phyloP scores from a whole-genome alignment of 164 flowering plant species.

The Tinospora cordifolia region DNA sequence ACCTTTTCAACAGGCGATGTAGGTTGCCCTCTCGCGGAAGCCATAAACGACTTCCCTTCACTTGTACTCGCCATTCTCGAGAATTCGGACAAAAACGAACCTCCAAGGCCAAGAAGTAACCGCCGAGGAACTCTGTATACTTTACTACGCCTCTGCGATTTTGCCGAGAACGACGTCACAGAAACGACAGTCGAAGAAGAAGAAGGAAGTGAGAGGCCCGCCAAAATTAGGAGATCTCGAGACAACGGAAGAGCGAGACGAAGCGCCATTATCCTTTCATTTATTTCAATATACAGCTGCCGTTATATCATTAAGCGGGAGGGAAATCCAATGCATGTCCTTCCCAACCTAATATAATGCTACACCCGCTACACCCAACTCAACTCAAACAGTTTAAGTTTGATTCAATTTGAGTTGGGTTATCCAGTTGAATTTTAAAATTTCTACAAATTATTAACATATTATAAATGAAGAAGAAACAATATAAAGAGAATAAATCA shows the following conservation, averaged over 20 bases:
- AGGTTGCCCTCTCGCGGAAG: constrained; percentile 51
- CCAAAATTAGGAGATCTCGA: constrained; percentile 4
- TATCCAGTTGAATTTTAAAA: too few species aligned
- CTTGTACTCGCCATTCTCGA: constrained; percentile 35
- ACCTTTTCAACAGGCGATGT: constrained; percentile 53
- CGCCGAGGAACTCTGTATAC: constrained; percentile 33
- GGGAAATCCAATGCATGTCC: too few species aligned
- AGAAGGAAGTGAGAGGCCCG: constrained; percentile 3
- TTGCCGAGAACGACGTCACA: constrained; percentile 4
- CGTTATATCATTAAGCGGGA: too few species aligned
- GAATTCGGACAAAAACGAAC: constrained; percentile 43
- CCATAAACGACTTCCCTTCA: constrained; percentile 42
- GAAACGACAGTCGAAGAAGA: neutral
- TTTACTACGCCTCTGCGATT: constrained; percentile 13
- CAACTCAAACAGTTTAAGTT: too few species aligned
- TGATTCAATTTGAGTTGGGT: too few species aligned
- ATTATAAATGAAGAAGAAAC: too few species aligned
- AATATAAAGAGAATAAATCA: too few species aligned
- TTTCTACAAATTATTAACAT: too few species aligned
- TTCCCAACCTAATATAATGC: too few species aligned
- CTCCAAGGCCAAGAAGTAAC: constrained; percentile 49
- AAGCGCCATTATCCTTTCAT: constrained; percentile 9
- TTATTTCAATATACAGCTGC: too few species aligned
- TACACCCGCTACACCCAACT: too few species aligned
- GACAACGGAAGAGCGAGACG: neutral